Percentiles rank a stretch among this genome's conserved stretches.
Conservation (phyloP, 192 early-diverging fungal genomes). For the Pilaira anomala region DNA sequence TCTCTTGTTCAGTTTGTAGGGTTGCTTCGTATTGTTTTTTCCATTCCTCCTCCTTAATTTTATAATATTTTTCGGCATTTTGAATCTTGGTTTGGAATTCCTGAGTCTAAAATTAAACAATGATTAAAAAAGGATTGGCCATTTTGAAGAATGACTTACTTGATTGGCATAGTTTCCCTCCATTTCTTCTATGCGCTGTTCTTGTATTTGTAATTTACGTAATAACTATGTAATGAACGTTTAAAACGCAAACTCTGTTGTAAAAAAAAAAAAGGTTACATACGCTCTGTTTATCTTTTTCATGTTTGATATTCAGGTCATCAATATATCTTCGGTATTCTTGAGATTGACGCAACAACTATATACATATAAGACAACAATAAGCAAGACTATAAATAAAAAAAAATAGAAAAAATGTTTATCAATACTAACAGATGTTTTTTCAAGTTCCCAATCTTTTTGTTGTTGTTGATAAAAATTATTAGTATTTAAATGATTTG, state of each 20-base stretch:
- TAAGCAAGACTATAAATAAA: too few species aligned
- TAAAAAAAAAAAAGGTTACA: too few species aligned
- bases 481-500: not conserved
- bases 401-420: not conserved
- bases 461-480: not conserved
- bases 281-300: not conserved
- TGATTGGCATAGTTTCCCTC: not conserved
- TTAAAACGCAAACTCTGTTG: not conserved
- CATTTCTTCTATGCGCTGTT: not conserved
- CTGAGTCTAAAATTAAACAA: not conserved
- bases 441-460: constrained; percentile 24
- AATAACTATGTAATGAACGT: constrained; percentile 5
- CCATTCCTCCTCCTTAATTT: not conserved
- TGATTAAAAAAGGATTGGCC: not conserved
- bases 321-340: not conserved
- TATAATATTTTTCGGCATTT: not conserved
- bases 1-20: not conserved
- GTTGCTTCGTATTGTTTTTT: not conserved
- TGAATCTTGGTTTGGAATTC: not conserved
- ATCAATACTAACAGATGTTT: constrained; percentile 1
- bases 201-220: constrained; percentile 12
- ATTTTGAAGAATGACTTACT: constrained; percentile 1
- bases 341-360: constrained; percentile 3
- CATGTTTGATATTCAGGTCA: not conserved
- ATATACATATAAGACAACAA: not conserved